phyloP scores from a whole-genome alignment of 257 asterid species.

The Cinchona pubescens region DNA sequence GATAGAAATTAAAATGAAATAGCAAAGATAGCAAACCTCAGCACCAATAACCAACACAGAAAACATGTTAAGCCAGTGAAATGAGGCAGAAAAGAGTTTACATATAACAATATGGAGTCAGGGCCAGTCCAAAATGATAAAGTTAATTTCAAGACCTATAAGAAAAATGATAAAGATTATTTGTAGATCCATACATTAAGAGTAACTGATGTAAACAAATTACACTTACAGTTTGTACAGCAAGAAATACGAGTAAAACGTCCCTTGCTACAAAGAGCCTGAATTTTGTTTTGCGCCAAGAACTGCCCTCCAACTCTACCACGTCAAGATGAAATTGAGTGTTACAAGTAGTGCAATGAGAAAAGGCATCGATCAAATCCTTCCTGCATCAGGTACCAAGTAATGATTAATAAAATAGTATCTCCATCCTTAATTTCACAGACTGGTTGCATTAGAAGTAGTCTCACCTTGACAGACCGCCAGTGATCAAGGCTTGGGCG shows the following conservation, averaged over 20 bases:
- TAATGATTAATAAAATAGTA: background rate
- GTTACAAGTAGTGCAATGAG: conserved; percentile 62
- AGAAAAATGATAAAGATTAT: background rate
- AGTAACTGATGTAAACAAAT: background rate
- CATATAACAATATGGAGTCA: too few species aligned
- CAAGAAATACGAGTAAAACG: conserved; percentile 51
- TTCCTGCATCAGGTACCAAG: conserved; percentile 35
- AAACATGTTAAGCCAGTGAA: too few species aligned
- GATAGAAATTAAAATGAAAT: too few species aligned
- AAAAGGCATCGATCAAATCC: conserved; percentile 63
- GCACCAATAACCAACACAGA: too few species aligned
- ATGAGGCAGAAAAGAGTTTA: too few species aligned
- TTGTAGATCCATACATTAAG: background rate
- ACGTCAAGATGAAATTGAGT: conserved; percentile 54
- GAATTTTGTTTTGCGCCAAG: conserved; percentile 48
- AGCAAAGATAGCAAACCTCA: too few species aligned
- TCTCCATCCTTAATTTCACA: background rate
- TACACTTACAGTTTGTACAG: conserved; percentile 49
- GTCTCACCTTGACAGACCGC: conserved; percentile 54
- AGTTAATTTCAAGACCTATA: background rate
- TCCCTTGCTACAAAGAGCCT: conserved; percentile 57
- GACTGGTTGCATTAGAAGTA: background rate
- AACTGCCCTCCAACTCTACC: conserved; percentile 39
- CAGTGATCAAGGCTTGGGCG: conserved; percentile 61
- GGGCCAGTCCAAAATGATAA: too few species aligned